Percentiles rank a stretch among this genome's conserved stretches.
Evolutionary conservation across 208 protist genomes (phyloP).

Genomic region (Leishmania gerbilli): DNA sequence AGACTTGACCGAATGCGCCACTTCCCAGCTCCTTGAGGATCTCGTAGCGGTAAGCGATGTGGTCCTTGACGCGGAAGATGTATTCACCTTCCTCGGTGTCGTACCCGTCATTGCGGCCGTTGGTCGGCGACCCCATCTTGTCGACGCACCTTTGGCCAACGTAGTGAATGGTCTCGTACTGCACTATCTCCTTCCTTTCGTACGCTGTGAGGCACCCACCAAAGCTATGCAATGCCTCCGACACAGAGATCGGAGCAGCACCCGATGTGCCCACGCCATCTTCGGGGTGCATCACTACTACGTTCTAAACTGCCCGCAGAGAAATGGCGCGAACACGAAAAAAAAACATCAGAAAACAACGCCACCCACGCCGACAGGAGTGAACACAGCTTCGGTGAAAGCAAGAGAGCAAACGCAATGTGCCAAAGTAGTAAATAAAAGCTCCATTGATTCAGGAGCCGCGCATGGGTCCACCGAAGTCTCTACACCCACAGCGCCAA

Average conservation of each 20-base stretch:
- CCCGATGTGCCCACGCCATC: neutral
- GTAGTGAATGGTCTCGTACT: slow-evolving; percentile 63
- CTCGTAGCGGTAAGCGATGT: slow-evolving; percentile 94
- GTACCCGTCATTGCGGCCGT: slow-evolving; percentile 84
- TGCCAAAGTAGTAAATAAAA: slow-evolving; percentile 11
- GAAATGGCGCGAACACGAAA: neutral
- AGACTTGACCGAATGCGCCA: slow-evolving; percentile 88
- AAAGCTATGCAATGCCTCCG: slow-evolving; percentile 31
- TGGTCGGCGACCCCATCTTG: slow-evolving; percentile 61
- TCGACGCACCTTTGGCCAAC: slow-evolving; percentile 60
- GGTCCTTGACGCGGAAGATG: slow-evolving; percentile 83
- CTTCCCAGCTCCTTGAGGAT: slow-evolving; percentile 69
- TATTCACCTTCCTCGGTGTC: slow-evolving; percentile 96
- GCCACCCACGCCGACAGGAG: neutral
- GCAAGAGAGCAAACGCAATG: neutral
- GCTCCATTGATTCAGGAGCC: neutral
- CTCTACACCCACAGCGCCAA: neutral
- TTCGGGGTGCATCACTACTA: neutral
- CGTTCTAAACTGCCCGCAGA: neutral
- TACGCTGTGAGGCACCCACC: slow-evolving; percentile 50
- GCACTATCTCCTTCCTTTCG: slow-evolving; percentile 66
- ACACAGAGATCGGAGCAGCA: slow-evolving; percentile 14
- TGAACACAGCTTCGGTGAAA: neutral
- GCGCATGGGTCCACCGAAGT: neutral
- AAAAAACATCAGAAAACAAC: slow-evolving; percentile 12